Base-by-base conservation (phyloP, 2,329 filamentous ascomycete species). In the Ceratocystis alfenasii region DNA sequence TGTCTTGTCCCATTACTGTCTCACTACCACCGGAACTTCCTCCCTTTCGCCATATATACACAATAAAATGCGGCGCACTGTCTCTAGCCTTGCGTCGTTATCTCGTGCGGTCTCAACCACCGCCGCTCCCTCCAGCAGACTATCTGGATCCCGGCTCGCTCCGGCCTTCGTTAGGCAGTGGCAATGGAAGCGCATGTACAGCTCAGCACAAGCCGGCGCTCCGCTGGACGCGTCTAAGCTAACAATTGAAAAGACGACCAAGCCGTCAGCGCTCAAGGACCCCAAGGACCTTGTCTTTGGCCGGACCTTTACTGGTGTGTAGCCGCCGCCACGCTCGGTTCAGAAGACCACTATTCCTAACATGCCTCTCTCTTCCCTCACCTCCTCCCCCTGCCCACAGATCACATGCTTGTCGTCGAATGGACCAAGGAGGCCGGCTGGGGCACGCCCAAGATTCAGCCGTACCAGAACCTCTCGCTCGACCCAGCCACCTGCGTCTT, bases 401-500 rank as follows among this genome's bases (percentile, higher is more conserved):
- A 99, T 79, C 94, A 97, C 78, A 97, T 99, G 93, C 86, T 97
- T 73, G 87, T 88, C 68, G 83, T 95, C 71, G 91, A 96, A 80
- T 99, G 94, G 94, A 93, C 88, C 65, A 84, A 90, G 68, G 79
- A 83, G 62, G 80, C 89, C 70, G 94, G 92, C 75, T 96, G 94
- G 94, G 78, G 87, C 53, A 78, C 86, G 15, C 90, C 93, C 67
- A 82, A 84, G 70, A 97, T 99, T 74, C 86, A 84, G 20, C 94
- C 94, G 22, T 97, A 97, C 81, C 91, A 96, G 78, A 96, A 96
- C 78, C 89, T 99, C 71, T 93, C 89, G 59, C 87, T 99, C 72
- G 94, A 97, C 76, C 94, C 94, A 30, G 90, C 94, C 55, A 94
- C 90, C 44, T 97, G 92, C 78, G 94, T 97, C 69, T 93, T 99